Conservation (phyloP, 1,284 basidiomycete genomes). For the Austroboletus novae-zelandiae region DNA sequence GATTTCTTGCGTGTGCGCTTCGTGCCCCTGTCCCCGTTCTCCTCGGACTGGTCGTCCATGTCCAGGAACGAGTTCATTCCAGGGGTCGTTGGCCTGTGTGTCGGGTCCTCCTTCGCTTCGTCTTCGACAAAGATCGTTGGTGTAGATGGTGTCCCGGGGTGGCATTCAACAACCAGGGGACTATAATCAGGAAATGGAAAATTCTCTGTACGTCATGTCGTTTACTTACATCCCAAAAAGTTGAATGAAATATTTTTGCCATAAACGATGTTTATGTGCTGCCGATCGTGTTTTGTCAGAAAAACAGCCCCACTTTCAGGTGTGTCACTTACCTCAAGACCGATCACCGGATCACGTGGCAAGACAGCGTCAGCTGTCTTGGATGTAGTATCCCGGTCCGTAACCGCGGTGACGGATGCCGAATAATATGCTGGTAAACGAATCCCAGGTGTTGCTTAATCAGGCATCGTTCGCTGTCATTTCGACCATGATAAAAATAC, state of each 20-base stretch:
- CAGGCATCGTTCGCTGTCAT: not conserved
- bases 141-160: slow-evolving; percentile 14
- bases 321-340: slow-evolving; percentile 9
- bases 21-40: not conserved
- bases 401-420: slow-evolving; percentile 2
- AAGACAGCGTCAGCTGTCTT: not conserved
- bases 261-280: slow-evolving; percentile 24
- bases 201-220: no score
- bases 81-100: not conserved
- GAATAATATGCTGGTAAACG: slow-evolving; percentile 11
- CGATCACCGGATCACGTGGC: slow-evolving; percentile 8
- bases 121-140: slow-evolving; percentile 24
- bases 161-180: slow-evolving; percentile 17
- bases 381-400: not conserved
- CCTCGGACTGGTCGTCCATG: slow-evolving; percentile 9
- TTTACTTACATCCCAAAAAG: slow-evolving; percentile 22
- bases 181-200: not conserved
- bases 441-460: slow-evolving; percentile 6
- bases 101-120: slow-evolving; percentile 8
- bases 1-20: not conserved
- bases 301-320: not conserved
- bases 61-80: slow-evolving; percentile 18
- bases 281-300: not conserved
- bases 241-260: slow-evolving; percentile 24
- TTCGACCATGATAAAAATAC: slow-evolving; percentile 15